phyloP scores from a whole-genome alignment of 2,329 filamentous ascomycete species.

The Arthrobotrys entomopaga region DNA sequence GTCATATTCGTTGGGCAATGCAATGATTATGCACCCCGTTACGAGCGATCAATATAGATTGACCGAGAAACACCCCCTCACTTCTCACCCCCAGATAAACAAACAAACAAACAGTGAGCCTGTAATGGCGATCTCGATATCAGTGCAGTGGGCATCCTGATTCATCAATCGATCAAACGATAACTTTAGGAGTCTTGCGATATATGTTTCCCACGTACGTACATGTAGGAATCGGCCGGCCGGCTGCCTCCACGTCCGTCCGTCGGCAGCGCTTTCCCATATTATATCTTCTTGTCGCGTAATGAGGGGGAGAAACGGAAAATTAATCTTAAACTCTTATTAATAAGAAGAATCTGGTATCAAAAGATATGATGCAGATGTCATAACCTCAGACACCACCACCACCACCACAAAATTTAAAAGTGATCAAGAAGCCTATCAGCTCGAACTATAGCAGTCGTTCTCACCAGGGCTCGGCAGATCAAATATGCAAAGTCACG shows the following conservation, averaged over 20 bases:
- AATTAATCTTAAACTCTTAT: slow-evolving; percentile 30
- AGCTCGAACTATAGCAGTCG: not conserved
- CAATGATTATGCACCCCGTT: no score
- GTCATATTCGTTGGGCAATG: no score
- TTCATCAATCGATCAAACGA: no score
- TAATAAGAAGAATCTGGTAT: slow-evolving; percentile 8
- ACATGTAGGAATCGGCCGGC: slow-evolving; percentile 7
- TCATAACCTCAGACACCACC: slow-evolving; percentile 20
- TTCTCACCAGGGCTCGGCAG: slow-evolving; percentile 44
- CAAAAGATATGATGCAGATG: no score
- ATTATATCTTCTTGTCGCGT: not conserved
- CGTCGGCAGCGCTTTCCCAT: slow-evolving; percentile 15
- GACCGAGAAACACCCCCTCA: no score
- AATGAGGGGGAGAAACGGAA: slow-evolving; percentile 26
- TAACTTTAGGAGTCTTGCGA: no score
- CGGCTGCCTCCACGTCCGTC: slow-evolving; percentile 27
- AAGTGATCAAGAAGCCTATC: not conserved
- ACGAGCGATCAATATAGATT: no score
- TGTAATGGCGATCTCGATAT: slow-evolving; percentile 8
- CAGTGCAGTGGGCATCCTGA: not conserved
- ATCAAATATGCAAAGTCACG: no score
- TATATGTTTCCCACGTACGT: no score
- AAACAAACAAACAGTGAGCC: no score
- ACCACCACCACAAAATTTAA: slow-evolving; percentile 4
- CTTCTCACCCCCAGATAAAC: no score